These are phyloP conservation scores for Fragaria iinumae DNA, from an alignment of 306 rosid genomes.

Conservation along the genomic window DNA sequence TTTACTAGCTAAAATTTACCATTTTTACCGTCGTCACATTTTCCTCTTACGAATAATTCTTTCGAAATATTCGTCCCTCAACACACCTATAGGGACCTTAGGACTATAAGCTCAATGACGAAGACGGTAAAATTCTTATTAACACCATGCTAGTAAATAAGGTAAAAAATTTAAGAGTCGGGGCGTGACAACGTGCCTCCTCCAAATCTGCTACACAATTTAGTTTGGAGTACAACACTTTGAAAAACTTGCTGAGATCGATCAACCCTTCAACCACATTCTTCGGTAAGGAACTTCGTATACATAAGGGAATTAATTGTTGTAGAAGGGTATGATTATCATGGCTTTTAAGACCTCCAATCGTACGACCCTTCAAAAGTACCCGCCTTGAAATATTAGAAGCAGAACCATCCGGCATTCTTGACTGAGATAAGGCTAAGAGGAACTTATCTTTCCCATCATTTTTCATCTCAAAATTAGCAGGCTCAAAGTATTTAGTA, in stretches of 20 bases:
- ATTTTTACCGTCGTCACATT: too few relatives aligned
- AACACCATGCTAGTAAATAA: too few relatives aligned
- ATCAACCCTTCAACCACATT: neutral
- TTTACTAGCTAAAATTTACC: too few relatives aligned
- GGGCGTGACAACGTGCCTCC: too few relatives aligned
- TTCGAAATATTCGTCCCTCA: too few relatives aligned
- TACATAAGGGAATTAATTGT: neutral
- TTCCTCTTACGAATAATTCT: too few relatives aligned
- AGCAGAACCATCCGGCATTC: neutral
- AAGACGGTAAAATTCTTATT: too few relatives aligned
- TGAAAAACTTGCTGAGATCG: neutral
- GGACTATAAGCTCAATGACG: too few relatives aligned
- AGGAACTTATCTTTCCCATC: neutral
- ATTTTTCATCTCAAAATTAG: neutral
- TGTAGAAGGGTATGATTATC: neutral
- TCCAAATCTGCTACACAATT: neutral
- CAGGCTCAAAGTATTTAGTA: neutral
- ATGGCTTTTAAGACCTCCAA: neutral
- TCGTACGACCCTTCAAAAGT: neutral
- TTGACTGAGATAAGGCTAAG: neutral
- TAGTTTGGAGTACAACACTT: neutral
- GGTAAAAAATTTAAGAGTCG: too few relatives aligned
- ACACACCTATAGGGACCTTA: too few relatives aligned
- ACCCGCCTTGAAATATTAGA: conserved; percentile 5
- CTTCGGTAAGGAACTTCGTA: neutral